Conservation (phyloP, 345 rosid species). For the Diplotaxis tenuifolia region DNA sequence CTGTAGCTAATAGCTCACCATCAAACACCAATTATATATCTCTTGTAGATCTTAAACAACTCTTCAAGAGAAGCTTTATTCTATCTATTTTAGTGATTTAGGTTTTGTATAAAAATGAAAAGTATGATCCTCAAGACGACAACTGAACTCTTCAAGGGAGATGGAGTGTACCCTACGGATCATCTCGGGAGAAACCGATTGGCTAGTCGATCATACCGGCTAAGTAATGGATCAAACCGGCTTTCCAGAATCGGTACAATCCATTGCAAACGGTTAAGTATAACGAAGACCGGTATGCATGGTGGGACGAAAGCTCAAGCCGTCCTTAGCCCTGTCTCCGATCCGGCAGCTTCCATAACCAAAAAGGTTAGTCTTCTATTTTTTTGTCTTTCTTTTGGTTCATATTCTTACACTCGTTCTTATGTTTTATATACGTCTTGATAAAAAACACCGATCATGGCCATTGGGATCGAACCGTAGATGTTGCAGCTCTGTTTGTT, state of each 20-base stretch:
- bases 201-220: conserved; percentile 25
- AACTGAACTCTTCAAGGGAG: conserved; percentile 31
- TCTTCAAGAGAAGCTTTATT: not conserved
- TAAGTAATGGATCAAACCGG: conserved; percentile 21
- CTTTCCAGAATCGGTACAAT: conserved; percentile 18
- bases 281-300: conserved; percentile 23
- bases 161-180: conserved; percentile 29
- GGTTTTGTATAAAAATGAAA: conserved; percentile 22
- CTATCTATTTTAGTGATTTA: not conserved
- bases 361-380: conserved; percentile 29
- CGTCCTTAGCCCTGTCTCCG: conserved; percentile 37
- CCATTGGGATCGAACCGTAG: not conserved
- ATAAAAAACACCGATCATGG: not conserved
- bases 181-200: conserved; percentile 9
- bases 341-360: conserved; percentile 16
- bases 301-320: conserved; percentile 29
- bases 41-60: not conserved
- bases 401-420: not conserved
- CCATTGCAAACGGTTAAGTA: conserved; percentile 20
- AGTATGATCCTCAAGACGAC: conserved; percentile 39
- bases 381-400: not conserved
- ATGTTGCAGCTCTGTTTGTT: not conserved
- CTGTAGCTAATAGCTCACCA: conserved; percentile 9
- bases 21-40: conserved; percentile 16
- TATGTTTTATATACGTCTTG: not conserved